These are phyloP conservation scores for Talaromyces amestolkiae DNA, from an alignment of 2,329 filamentous ascomycete genomes.

Conservation along the genomic window DNA sequence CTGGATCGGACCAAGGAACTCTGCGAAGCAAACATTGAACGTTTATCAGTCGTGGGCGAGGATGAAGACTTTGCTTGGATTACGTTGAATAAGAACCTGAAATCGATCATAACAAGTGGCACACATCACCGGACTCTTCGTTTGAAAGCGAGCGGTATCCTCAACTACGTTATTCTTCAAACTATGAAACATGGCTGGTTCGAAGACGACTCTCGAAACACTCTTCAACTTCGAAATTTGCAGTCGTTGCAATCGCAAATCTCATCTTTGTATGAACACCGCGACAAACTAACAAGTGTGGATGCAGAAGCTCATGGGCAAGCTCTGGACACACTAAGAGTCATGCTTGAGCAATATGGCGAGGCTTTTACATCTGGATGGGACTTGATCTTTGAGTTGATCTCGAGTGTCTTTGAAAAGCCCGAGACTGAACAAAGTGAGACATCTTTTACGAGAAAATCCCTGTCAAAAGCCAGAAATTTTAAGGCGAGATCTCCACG, in stretches of 20 bases:
- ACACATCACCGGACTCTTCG: slow-evolving; percentile 41
- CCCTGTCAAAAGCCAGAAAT: slow-evolving; percentile 14
- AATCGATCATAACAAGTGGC: slow-evolving; percentile 44
- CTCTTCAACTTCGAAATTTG: slow-evolving; percentile 71
- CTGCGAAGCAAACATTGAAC: slow-evolving; percentile 69
- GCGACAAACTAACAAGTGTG: slow-evolving; percentile 57
- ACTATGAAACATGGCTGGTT: slow-evolving; percentile 42
- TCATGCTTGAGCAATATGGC: slow-evolving; percentile 81
- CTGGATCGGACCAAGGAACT: slow-evolving; percentile 72
- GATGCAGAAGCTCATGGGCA: slow-evolving; percentile 79
- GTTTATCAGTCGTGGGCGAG: slow-evolving; percentile 65
- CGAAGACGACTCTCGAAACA: slow-evolving; percentile 49
- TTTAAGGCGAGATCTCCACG: slow-evolving; percentile 57
- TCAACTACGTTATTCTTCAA: slow-evolving; percentile 47
- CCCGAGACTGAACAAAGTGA: slow-evolving; percentile 30
- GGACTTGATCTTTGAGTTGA: slow-evolving; percentile 80
- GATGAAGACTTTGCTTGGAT: slow-evolving; percentile 72
- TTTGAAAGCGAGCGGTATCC: slow-evolving; percentile 60
- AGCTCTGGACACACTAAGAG: slow-evolving; percentile 75
- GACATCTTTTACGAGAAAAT: slow-evolving; percentile 20
- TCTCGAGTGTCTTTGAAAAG: slow-evolving; percentile 73
- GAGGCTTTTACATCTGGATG: slow-evolving; percentile 80
- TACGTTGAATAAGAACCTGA: slow-evolving; percentile 58
- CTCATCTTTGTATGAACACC: slow-evolving; percentile 57
- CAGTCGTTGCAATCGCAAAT: slow-evolving; percentile 64